Evolutionary conservation across 495 filamentous ascomycete species (phyloP).

Genomic region (Articulospora tetracladia): DNA sequence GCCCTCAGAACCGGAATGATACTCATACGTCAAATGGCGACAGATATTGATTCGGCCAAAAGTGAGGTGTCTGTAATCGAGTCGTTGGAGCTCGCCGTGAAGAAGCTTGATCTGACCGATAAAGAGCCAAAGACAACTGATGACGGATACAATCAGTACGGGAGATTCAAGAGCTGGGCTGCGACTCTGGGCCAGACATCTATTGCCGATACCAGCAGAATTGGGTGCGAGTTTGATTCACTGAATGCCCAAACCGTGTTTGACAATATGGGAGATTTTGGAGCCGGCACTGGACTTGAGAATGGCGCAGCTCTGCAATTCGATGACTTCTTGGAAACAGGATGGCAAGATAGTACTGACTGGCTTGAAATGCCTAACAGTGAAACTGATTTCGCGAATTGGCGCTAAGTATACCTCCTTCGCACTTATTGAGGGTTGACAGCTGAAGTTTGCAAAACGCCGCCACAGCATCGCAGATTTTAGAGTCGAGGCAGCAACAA

Average conservation of each 20-base stretch:
- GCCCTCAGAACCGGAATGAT: not conserved
- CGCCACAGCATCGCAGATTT: not conserved
- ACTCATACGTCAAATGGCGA: not conserved
- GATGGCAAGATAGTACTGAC: not conserved
- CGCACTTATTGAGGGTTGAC: no score
- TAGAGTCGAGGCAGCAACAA: no score
- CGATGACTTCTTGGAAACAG: not conserved
- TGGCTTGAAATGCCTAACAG: not conserved
- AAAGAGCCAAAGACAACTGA: not conserved
- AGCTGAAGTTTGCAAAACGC: no score
- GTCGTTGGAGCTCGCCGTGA: not conserved
- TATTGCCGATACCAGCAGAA: not conserved
- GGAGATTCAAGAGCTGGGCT: not conserved
- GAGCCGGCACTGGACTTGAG: not conserved
- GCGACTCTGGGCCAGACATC: not conserved
- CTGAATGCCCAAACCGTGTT: not conserved
- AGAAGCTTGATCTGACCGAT: not conserved
- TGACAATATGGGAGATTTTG: not conserved
- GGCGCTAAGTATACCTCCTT: not conserved
- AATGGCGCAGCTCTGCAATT: not conserved
- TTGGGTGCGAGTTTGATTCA: not conserved
- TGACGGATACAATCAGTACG: not conserved
- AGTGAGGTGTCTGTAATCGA: not conserved
- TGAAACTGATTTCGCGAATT: not conserved
- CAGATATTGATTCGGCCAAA: not conserved